Evolutionary conservation across 371 early-diverging fungal species (phyloP).

Genomic region (Syncephalastrum racemosum): DNA sequence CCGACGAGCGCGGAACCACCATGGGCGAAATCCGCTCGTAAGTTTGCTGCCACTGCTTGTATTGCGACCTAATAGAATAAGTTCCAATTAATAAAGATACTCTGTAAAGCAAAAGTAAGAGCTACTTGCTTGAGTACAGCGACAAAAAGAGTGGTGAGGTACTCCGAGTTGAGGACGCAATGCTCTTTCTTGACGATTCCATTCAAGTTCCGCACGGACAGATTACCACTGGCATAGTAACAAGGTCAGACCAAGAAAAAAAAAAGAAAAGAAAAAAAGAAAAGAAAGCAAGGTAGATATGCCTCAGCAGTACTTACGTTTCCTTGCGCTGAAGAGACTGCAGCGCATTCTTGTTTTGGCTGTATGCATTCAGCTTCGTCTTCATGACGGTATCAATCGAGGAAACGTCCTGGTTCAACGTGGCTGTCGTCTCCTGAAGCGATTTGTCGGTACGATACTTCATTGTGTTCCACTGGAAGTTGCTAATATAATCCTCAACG

Average conservation of each 20-base stretch:
- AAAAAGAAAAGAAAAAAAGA: slow-evolving; percentile 1
- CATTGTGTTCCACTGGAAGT: slow-evolving; percentile 94
- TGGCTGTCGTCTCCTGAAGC: slow-evolving; percentile 78
- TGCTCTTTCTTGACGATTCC: slow-evolving; percentile 91
- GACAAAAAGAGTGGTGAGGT: slow-evolving; percentile 87
- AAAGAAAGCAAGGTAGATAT: neutral
- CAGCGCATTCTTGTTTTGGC: slow-evolving; percentile 76
- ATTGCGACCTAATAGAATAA: slow-evolving; percentile 6
- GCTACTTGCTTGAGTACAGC: slow-evolving; percentile 85
- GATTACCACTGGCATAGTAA: slow-evolving; percentile 72
- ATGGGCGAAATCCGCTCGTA: slow-evolving; percentile 91
- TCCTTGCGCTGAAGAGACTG: slow-evolving; percentile 80
- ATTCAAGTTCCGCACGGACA: slow-evolving; percentile 82
- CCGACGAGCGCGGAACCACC: slow-evolving; percentile 95
- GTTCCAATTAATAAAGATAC: no score
- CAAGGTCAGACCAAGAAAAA: neutral
- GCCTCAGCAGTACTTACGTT: slow-evolving; percentile 49
- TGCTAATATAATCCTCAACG: slow-evolving; percentile 79
- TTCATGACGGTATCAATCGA: slow-evolving; percentile 87
- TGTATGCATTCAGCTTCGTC: slow-evolving; percentile 81
- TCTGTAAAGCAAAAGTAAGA: no score
- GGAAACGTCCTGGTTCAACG: slow-evolving; percentile 79
- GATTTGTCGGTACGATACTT: slow-evolving; percentile 94
- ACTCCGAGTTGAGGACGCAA: slow-evolving; percentile 90
- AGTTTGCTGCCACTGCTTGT: slow-evolving; percentile 78